A percentile compares a stretch with the other conserved stretches of the same genome.
Conservation (phyloP, 768 basidiomycete genomes). For the Lactarius akahatsu region DNA sequence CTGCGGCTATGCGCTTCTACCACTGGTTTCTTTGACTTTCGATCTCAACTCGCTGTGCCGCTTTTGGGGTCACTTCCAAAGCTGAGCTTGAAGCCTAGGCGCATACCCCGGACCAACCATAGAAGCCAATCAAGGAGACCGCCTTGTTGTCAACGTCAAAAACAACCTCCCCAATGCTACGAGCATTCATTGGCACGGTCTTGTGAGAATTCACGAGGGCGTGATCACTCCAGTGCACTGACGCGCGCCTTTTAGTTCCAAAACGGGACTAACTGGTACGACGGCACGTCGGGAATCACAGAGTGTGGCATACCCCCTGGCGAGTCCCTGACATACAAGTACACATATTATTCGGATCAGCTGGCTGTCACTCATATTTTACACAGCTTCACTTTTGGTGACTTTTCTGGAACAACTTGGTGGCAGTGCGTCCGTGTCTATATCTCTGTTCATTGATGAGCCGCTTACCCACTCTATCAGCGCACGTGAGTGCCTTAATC, state of each 20-base stretch:
- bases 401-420: conserved; percentile 49
- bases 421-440: conserved; percentile 41
- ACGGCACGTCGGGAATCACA: conserved; percentile 47
- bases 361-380: background rate
- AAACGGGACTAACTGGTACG: conserved; percentile 49
- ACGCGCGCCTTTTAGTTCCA: conserved; percentile 36
- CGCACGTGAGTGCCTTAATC: conserved; percentile 30
- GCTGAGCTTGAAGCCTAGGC: conserved; percentile 25
- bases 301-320: conserved; percentile 57
- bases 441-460: background rate
- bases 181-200: conserved; percentile 40
- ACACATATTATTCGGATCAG: conserved; percentile 10
- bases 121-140: conserved; percentile 40
- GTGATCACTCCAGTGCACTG: conserved; percentile 10
- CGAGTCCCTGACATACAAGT: conserved; percentile 43
- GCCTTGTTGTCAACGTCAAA: conserved; percentile 39
- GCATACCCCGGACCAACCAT: conserved; percentile 42
- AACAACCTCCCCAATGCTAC: conserved; percentile 38
- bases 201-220: conserved; percentile 25
- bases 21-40: background rate
- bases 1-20: background rate
- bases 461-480: conserved; percentile 19
- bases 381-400: conserved; percentile 42
- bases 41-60: background rate
- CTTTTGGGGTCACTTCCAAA: background rate